Conservation (phyloP, 2,329 filamentous ascomycete species). For the Aspergillus aculeatinus region DNA sequence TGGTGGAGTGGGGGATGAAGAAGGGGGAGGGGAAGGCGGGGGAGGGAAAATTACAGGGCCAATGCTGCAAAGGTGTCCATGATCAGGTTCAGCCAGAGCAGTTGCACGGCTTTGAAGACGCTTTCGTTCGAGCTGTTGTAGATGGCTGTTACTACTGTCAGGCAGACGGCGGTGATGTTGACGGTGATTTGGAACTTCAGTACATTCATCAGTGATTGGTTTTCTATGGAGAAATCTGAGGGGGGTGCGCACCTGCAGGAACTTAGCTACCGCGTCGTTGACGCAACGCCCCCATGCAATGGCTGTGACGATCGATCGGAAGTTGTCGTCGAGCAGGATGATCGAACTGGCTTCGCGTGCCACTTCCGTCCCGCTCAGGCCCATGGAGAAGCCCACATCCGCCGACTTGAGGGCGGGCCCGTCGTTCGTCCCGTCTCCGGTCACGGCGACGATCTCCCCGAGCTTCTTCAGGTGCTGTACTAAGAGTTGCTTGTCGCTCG, state of each 20-base stretch:
- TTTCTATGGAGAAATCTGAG: too few relatives aligned
- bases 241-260: conserved; percentile 47
- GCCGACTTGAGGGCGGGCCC: conserved; percentile 62
- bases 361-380: conserved; percentile 62
- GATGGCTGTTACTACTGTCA: conserved; percentile 83
- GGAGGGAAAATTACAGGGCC: conserved; percentile 49
- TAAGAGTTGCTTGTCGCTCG: conserved; percentile 63
- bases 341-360: conserved; percentile 65
- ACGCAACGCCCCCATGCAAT: conserved; percentile 65
- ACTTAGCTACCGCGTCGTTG: conserved; percentile 65
- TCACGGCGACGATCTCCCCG: conserved; percentile 59
- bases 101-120: conserved; percentile 80
- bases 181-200: conserved; percentile 60
- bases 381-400: conserved; percentile 66
- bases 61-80: conserved; percentile 92
- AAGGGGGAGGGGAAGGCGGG: conserved; percentile 33
- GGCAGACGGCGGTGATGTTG: conserved; percentile 81
- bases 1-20: conserved; percentile 12
- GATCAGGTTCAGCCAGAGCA: conserved; percentile 91
- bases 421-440: conserved; percentile 65
- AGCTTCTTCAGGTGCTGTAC: conserved; percentile 58
- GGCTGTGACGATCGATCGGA: conserved; percentile 60
- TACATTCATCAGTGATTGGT: not conserved
- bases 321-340: conserved; percentile 66
- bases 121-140: conserved; percentile 60